Conservation (phyloP, 2,329 filamentous ascomycete species). For the Passalora sequoiae region DNA sequence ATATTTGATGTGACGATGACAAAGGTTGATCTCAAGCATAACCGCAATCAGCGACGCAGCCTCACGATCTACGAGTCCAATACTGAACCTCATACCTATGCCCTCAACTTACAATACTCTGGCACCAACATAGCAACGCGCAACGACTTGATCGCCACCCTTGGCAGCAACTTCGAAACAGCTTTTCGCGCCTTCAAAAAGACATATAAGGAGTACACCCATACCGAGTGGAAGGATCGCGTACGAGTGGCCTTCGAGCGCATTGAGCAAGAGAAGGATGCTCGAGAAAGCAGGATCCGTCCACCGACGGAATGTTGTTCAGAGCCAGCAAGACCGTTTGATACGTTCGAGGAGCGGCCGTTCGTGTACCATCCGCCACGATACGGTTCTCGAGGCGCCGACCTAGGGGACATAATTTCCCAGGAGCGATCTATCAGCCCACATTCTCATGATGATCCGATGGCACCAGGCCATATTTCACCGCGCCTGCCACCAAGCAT, state of each 20-base stretch:
- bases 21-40: constrained; percentile 46
- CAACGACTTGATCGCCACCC: constrained; percentile 30
- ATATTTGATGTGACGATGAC: constrained; percentile 58
- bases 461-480: too few species aligned
- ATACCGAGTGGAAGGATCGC: constrained; percentile 40
- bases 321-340: neutral
- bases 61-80: constrained; percentile 65
- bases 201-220: constrained; percentile 38
- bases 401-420: constrained; percentile 7
- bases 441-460: too few species aligned
- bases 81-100: constrained; percentile 55
- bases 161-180: constrained; percentile 30
- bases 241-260: constrained; percentile 20
- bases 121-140: constrained; percentile 16
- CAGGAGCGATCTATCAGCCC: too few species aligned
- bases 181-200: constrained; percentile 37
- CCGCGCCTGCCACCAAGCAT: neutral
- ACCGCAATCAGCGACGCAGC: constrained; percentile 54
- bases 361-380: constrained; percentile 23
- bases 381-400: constrained; percentile 17
- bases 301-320: neutral
- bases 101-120: constrained; percentile 43
- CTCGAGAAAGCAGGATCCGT: neutral
- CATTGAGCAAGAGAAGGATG: neutral
- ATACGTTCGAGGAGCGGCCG: constrained; percentile 8